Evolutionary conservation across 169 alveolate genomes (phyloP), one percentile per base, ranked within the genome.

Genomic region (Plasmodium sp.): DNA sequence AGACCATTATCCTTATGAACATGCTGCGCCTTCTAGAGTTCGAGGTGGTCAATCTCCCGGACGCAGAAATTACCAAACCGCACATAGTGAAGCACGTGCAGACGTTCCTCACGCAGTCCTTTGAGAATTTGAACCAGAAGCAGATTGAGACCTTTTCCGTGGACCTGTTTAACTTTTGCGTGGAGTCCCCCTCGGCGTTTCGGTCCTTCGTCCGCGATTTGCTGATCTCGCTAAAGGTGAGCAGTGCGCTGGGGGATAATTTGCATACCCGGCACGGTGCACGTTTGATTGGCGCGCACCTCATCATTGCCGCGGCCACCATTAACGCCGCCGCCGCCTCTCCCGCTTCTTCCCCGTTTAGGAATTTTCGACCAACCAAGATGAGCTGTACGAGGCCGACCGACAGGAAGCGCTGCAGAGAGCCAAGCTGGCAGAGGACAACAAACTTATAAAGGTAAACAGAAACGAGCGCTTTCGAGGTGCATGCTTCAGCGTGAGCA

Each of bases 1-100:
- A 98, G 94, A 97, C 98, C 4, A 96, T 96, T 92, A 94, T 97
- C 39, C 95, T 97, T 9, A 95, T 94, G 93, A 94, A 96, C 31
- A 62, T 97, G 79, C 92, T 97, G 81, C 94, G 94, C 83, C 81
- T 97, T 27, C 72, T 96, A 3, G 97, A 97, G 75, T 96, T 95
- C 75, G 96, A 96, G 41, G 93, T 90, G 62, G 92, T 97, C 51
- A 86, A 93, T 31, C 94, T 95, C 45, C 96, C 96, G 2, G 92
- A 94, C 3, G 77, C 83, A n/a, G 93, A 93, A 83, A 81, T 95
- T 33, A 80, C 97, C 58, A 95, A 95, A 51, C 92, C 94, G 9
- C 95, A 93, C 62, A 94, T 95, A 43, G 93, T 95, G 95, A 95
- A 95, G 71, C 96, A 95, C 71, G 96, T 93, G 74, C 96, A 94